Evolutionary conservation across 768 basidiomycete species (phyloP).

Genomic region (Suillus americanus): DNA sequence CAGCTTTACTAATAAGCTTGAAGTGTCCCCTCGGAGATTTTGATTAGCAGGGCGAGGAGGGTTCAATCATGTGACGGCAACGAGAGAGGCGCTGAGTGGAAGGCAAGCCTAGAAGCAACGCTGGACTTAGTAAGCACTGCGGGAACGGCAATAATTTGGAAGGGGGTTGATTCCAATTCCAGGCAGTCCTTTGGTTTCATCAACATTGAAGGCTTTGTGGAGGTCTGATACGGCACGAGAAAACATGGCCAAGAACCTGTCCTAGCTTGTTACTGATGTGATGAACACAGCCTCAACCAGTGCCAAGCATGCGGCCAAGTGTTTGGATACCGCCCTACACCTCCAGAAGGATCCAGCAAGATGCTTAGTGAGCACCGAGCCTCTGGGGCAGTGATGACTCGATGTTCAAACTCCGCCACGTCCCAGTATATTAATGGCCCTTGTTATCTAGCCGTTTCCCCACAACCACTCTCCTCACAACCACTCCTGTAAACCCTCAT

Average conservation of each 20-base stretch:
- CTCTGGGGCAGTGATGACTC: neutral
- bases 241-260: neutral
- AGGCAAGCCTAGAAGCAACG: too few relatives aligned
- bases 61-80: too few relatives aligned
- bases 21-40: too few relatives aligned
- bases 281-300: neutral
- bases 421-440: neutral
- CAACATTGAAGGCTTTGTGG: too few relatives aligned
- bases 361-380: neutral
- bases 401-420: neutral
- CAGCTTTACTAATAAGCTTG: too few relatives aligned
- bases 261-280: neutral
- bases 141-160: too few relatives aligned
- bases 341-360: slow-evolving; percentile 2
- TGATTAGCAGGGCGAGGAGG: too few relatives aligned
- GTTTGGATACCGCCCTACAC: neutral
- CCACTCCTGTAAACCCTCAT: neutral
- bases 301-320: neutral
- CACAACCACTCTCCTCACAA: neutral
- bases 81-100: too few relatives aligned
- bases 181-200: too few relatives aligned
- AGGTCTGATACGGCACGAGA: too few relatives aligned
- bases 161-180: too few relatives aligned
- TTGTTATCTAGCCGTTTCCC: neutral
- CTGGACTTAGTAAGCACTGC: too few relatives aligned